Conservation (phyloP, 2,329 filamentous ascomycete genomes). For the Sporothrix humicola region DNA sequence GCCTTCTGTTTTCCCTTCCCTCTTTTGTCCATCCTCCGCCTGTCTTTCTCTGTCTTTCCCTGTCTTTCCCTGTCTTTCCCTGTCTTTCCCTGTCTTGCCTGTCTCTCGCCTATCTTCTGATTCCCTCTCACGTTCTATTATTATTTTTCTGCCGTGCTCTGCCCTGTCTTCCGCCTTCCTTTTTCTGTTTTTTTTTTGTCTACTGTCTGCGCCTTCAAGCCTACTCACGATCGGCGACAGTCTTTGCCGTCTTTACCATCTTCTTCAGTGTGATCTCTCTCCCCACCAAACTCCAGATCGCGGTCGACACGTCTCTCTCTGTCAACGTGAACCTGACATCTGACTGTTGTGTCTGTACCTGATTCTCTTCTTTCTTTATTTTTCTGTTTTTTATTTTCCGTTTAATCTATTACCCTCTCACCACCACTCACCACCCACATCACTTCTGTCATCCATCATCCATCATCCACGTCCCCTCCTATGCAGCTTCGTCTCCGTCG, state of each 20-base stretch:
- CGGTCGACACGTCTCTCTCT: not conserved
- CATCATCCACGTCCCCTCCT: not conserved
- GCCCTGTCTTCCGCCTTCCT: not conserved
- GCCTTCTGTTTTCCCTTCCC: not conserved
- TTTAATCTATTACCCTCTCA: not conserved
- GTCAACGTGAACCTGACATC: slow-evolving; percentile 2
- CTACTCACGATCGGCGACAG: not conserved
- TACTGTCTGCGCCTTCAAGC: not conserved
- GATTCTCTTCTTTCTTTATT: not conserved
- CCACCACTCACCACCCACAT: not conserved
- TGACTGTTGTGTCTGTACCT: not conserved
- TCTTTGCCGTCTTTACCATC: not conserved
- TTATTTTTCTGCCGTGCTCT: not conserved
- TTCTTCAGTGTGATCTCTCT: not conserved
- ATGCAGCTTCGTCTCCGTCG: slow-evolving; percentile 8
- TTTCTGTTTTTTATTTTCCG: slow-evolving; percentile 13
- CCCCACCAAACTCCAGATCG: not conserved
- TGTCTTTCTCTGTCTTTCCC: not conserved
- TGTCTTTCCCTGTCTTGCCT: not conserved
- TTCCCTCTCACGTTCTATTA: not conserved
- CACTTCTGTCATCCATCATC: not conserved
- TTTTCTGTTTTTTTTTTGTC: slow-evolving; percentile 20
- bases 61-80: not conserved
- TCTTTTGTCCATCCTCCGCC: not conserved
- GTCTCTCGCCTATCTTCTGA: too few relatives aligned